Conservation (phyloP, 371 early-diverging fungal species). For the Mycotypha africana region DNA sequence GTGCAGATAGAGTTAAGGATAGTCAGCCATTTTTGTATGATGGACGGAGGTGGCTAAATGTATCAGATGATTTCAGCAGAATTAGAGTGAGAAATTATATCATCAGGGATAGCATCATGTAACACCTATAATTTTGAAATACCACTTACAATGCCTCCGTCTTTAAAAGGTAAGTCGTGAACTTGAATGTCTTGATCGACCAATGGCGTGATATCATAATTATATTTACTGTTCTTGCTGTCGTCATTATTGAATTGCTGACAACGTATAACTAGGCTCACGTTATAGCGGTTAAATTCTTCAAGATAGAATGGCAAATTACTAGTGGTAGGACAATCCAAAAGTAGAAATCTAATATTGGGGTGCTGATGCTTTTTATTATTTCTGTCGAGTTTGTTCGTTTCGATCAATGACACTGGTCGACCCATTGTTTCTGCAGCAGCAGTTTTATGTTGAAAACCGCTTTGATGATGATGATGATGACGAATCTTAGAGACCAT, state of each 20-base stretch:
- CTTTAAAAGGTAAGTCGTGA: conserved; percentile 37
- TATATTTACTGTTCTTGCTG: too few relatives aligned
- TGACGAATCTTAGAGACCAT: too few relatives aligned
- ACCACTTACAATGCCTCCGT: conserved; percentile 58
- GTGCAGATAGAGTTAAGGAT: conserved; percentile 54
- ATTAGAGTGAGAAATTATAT: background rate
- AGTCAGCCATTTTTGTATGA: conserved; percentile 70
- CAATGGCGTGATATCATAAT: conserved; percentile 25
- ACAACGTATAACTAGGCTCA: conserved; percentile 75
- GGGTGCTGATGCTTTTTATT: too few relatives aligned
- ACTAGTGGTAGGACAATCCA: conserved; percentile 86
- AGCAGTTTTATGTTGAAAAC: too few relatives aligned
- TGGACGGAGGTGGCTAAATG: conserved; percentile 54
- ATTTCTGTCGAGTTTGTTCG: too few relatives aligned
- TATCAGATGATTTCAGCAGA: background rate
- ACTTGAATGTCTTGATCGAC: conserved; percentile 48
- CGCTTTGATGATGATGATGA: too few relatives aligned
- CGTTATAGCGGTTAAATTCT: conserved; percentile 67
- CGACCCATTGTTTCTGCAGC: too few relatives aligned
- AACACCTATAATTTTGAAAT: too few relatives aligned
- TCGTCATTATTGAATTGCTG: conserved; percentile 86
- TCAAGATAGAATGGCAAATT: conserved; percentile 72
- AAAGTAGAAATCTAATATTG: conserved; percentile 78
- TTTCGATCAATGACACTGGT: too few relatives aligned
- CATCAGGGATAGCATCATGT: too few relatives aligned